Conservation (phyloP, 176 grass and related monocot genomes). For the Avena eriantha region DNA sequence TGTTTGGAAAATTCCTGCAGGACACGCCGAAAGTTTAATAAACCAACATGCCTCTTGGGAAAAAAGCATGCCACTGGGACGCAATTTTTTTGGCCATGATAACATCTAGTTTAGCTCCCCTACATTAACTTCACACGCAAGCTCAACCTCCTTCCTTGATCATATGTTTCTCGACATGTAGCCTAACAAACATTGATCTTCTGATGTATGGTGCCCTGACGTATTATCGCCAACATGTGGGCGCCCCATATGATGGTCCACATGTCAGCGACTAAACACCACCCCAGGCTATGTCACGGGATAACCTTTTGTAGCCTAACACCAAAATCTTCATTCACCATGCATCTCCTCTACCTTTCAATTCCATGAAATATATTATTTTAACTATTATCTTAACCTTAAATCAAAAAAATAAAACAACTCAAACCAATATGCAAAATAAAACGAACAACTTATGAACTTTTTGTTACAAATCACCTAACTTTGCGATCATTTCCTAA, state of each 20-base stretch:
- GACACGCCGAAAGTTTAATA: neutral
- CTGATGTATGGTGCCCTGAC: no score
- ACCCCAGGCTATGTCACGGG: no score
- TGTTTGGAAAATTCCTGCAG: neutral
- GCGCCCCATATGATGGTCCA: no score
- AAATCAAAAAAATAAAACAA: neutral
- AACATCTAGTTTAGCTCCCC: neutral
- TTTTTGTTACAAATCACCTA: neutral
- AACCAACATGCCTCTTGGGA: neutral
- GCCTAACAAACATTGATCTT: no score
- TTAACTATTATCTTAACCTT: neutral
- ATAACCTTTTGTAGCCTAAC: no score
- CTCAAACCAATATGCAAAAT: neutral
- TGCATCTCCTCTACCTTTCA: neutral
- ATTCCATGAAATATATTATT: neutral
- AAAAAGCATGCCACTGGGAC: neutral
- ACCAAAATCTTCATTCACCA: no score
- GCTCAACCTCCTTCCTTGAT: neutral
- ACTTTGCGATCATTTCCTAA: neutral
- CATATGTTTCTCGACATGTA: neutral
- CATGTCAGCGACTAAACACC: no score
- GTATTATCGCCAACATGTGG: no score
- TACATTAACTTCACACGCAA: neutral
- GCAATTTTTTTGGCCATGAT: no score
- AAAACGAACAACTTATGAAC: neutral